A percentile compares a stretch with the other conserved stretches of the same genome.
Conservation (phyloP, 2,329 filamentous ascomycete species). For the Stachybotrys elegans region DNA sequence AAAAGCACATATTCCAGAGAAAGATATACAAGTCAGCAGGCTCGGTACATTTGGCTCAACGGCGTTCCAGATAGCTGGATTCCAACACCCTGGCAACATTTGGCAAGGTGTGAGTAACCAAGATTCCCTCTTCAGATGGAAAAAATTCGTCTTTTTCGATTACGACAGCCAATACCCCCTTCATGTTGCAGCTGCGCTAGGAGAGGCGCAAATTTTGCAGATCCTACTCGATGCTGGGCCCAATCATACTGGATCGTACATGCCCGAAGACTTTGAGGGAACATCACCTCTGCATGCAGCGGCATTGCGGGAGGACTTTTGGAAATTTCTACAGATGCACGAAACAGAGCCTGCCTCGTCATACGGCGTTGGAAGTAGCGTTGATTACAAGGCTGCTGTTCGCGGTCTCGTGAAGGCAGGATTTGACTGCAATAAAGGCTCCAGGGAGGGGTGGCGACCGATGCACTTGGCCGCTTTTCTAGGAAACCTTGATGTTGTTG, state of each 20-base stretch:
- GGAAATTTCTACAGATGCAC: neutral
- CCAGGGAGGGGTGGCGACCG: neutral
- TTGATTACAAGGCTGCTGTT: neutral
- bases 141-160: neutral
- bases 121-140: neutral
- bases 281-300: neutral
- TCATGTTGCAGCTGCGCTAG: neutral
- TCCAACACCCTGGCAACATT: neutral
- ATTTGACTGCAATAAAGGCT: neutral
- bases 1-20: no score
- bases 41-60: neutral
- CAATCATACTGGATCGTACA: neutral
- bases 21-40: neutral
- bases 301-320: neutral
- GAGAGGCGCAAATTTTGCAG: neutral
- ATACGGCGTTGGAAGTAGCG: neutral
- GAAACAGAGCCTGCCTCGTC: neutral
- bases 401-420: neutral
- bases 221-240: neutral
- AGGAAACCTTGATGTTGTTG: neutral
- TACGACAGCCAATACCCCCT: neutral
- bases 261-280: neutral
- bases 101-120: neutral
- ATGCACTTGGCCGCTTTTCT: neutral
- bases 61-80: neutral